Evolutionary conservation across 805 yeast genomes (phyloP).

Genomic region (Kurtzmaniella cleridarum): DNA sequence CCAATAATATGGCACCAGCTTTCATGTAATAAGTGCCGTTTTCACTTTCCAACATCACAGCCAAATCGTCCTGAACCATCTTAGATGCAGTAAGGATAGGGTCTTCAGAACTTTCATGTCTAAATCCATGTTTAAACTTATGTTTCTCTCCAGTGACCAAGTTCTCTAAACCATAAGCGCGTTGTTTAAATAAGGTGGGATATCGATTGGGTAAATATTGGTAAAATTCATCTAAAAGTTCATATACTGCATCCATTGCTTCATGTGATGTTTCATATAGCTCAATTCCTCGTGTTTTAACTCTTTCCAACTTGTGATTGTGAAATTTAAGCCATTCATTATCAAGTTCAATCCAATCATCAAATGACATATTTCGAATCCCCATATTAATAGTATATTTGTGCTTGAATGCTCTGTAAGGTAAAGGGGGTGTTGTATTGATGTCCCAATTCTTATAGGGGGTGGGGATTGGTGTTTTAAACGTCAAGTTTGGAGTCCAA

Average conservation of each 20-base stretch:
- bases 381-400: constrained; percentile 67
- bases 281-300: constrained; percentile 41
- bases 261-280: constrained; percentile 46
- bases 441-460: constrained; percentile 47
- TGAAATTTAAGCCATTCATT: constrained; percentile 59
- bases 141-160: constrained; percentile 50
- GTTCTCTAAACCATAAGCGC: constrained; percentile 45
- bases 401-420: constrained; percentile 65
- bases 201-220: constrained; percentile 51
- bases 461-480: constrained; percentile 44
- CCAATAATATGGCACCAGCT: constrained; percentile 59
- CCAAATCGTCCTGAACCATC: constrained; percentile 62
- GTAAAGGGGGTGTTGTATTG: constrained; percentile 46
- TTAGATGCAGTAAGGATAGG: constrained; percentile 56
- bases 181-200: constrained; percentile 46
- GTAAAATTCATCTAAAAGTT: constrained; percentile 48
- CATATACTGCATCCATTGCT: constrained; percentile 52
- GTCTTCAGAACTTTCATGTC: constrained; percentile 36
- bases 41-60: constrained; percentile 56
- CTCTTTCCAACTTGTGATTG: constrained; percentile 44
- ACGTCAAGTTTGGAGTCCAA: constrained; percentile 50
- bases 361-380: constrained; percentile 55
- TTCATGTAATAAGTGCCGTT: constrained; percentile 53
- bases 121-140: constrained; percentile 22
- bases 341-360: constrained; percentile 64